These are phyloP conservation scores for Verticillium nonalfalfae DNA, from an alignment of 2,329 filamentous ascomycete species.

Conservation along the genomic window DNA sequence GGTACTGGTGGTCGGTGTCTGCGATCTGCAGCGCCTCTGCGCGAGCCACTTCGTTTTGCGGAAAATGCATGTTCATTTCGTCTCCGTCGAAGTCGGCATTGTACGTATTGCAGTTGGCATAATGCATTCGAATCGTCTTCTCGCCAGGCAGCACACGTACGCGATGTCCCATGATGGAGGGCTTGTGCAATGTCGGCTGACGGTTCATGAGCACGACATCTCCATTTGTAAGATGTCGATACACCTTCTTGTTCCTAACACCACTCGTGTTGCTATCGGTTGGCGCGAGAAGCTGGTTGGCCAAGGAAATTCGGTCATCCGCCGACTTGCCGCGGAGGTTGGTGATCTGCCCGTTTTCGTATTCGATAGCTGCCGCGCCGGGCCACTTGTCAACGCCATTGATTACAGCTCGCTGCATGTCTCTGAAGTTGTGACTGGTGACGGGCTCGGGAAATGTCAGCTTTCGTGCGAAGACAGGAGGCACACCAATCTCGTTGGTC, in stretches of 20 bases:
- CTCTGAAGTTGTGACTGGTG: constrained; percentile 93
- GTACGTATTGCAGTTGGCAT: constrained; percentile 99
- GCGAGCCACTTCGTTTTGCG: constrained; percentile 90
- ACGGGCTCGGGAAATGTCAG: constrained; percentile 96
- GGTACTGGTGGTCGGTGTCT: constrained; percentile 95
- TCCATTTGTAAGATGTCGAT: constrained; percentile 91
- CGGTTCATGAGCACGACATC: constrained; percentile 99
- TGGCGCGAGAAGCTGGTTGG: constrained; percentile 87
- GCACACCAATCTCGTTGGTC: constrained; percentile 97
- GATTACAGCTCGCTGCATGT: constrained; percentile 91
- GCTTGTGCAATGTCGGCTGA: constrained; percentile 95
- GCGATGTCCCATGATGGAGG: constrained; percentile 97
- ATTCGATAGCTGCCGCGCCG: constrained; percentile 89
- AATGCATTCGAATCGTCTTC: constrained; percentile 98
- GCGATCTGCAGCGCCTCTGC: constrained; percentile 90
- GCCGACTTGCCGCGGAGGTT: constrained; percentile 80
- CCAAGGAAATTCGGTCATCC: constrained; percentile 82
- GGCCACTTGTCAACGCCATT: constrained; percentile 94
- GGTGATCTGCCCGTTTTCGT: constrained; percentile 87
- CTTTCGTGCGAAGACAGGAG: constrained; percentile 94
- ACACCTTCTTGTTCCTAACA: constrained; percentile 88
- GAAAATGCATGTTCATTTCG: constrained; percentile 99
- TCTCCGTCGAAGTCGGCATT: constrained; percentile 99
- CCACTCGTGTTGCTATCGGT: constrained; percentile 69
- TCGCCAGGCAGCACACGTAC: constrained; percentile 88